phyloP scores from a whole-genome alignment of 345 rosid species.

The Sapria himalayana region DNA sequence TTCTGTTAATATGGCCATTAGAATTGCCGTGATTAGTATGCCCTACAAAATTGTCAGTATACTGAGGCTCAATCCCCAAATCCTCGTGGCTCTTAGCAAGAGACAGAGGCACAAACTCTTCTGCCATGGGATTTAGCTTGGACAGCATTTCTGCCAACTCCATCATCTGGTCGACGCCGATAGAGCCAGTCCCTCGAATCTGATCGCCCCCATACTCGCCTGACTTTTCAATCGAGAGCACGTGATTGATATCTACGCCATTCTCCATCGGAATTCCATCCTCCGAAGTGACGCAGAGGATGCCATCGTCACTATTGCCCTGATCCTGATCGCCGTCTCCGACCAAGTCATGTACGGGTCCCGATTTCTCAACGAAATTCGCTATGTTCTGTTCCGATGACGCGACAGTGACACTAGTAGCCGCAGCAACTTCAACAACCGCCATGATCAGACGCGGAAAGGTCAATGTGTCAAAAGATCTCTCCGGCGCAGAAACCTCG shows the following conservation, averaged over 20 bases:
- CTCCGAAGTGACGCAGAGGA: constrained; percentile 10
- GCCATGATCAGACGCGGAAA: constrained; percentile 27
- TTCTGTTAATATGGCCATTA: constrained; percentile 32
- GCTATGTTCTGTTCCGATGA: constrained; percentile 16
- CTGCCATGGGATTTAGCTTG: constrained; percentile 84
- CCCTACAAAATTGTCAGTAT: constrained; percentile 29
- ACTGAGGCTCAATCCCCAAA: constrained; percentile 37
- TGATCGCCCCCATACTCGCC: constrained; percentile 8
- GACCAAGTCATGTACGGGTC: constrained; percentile 4
- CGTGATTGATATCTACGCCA: constrained; percentile 12
- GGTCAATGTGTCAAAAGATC: no score
- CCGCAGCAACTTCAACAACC: constrained; percentile 29
- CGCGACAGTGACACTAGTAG: constrained; percentile 11
- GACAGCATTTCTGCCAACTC: constrained; percentile 75
- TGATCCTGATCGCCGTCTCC: constrained; percentile 27
- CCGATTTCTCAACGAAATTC: constrained; percentile 26
- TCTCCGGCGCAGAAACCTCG: constrained; percentile 1
- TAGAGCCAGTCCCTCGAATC: constrained; percentile 12
- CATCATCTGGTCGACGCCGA: constrained; percentile 30
- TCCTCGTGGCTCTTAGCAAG: constrained; percentile 17
- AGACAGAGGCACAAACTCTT: constrained; percentile 83
- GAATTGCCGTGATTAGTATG: constrained; percentile 25
- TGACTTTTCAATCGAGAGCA: constrained; percentile 18
- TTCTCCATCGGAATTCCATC: constrained; percentile 9
- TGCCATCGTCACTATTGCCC: constrained; percentile 2